Evolutionary conservation across 495 filamentous ascomycete species (phyloP), one percentile per base, ranked within the genome.

Genomic region (Podospora sp.): DNA sequence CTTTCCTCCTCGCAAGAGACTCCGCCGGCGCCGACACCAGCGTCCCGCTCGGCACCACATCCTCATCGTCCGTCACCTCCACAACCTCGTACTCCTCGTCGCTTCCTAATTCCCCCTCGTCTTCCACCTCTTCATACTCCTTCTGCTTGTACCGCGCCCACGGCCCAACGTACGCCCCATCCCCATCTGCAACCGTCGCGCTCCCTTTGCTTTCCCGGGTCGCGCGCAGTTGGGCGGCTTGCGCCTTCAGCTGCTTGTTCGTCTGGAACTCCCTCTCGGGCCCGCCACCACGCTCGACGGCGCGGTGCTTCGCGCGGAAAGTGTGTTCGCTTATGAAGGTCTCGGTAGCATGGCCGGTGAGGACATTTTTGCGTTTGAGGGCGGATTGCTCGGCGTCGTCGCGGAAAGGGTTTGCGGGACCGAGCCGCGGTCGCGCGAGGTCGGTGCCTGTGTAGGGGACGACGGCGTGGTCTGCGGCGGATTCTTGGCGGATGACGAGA

Each of bases 271-370:
- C 76, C 64, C 80, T 75, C 59, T 78, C 76, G 21, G 80, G 80
- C 1, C 80, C 83, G 5, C 79, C 81, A 27, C 66, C 76, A 27
- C 83, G 68, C 74, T 92, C 89, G 62, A 92, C 88, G 0, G 90
- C 92, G 66, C 89, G 85, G 75, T 92, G 92, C 73, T 94, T 91
- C 65, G 86, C 86, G 69, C 88, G 86, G 72, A 99, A 99, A 0
- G 91, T 94, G 64, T 91, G 84, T 72, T 96, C 94, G 77, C 91
- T 96, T 67, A 99, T 89, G 64, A 87, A 92, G 0, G 90, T 89
- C 78, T 98, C 94, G 68, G 93, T 85, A 0, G 96, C 96, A 73
- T 86, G 89, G 6, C 95, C 95, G 0, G 96, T 97, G 11, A 96
- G 88, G 1, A 98, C 89, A 67, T 95, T 94, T 72, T 96, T 96